Evolutionary conservation across 2,329 filamentous ascomycete species (phyloP), one percentile per base, ranked within the genome.

Genomic region (Tolypocladium tundrense): DNA sequence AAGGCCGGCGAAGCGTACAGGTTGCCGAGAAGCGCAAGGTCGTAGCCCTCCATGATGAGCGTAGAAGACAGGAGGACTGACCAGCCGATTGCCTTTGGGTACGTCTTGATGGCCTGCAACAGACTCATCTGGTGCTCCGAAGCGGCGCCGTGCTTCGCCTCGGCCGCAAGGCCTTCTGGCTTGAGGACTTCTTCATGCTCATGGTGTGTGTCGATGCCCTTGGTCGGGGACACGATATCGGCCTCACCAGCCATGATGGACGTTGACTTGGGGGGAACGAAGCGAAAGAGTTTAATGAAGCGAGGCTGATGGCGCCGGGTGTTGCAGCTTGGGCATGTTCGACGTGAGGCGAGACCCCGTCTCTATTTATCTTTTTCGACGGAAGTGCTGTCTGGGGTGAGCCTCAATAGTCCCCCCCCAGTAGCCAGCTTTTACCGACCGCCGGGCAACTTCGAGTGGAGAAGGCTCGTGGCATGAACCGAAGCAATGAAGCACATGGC

Each of bases 11-110:
- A 79, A 7, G 74, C 77, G 61, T 79, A 82, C 43, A 82, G 70
- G 51, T 76, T 79, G 1, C 74, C 71, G 4, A 82, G 67, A 0
- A 82, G 66, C 1, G 77, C 77, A 9, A 80, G 72, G 61, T 82
- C 79, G 64, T 82, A 79, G 1, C 76, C 76, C 59, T 79, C 77
- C 77, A 79, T 79, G 67, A 79, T 76, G 50, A 79, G 70, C 1
- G 76, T 77, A 4, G 70, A 71, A 0, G 75, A 78, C 13, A 79
- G 60, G 0, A 79, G 66, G 40, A 77, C 65, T 0, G 77, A 79
- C 77, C 77, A 79, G 31, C 69, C 73, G 41, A 79, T 76, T 21
- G 77, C 77, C 48, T 79, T 76, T 41, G 75, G 76, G 50, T 78
- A 79, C 0, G 72, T 70, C 60, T 69, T 72, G 60, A 77, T 58